These are phyloP conservation scores for Saraca asoca DNA, from an alignment of 331 rosid species.

Conservation along the genomic window DNA sequence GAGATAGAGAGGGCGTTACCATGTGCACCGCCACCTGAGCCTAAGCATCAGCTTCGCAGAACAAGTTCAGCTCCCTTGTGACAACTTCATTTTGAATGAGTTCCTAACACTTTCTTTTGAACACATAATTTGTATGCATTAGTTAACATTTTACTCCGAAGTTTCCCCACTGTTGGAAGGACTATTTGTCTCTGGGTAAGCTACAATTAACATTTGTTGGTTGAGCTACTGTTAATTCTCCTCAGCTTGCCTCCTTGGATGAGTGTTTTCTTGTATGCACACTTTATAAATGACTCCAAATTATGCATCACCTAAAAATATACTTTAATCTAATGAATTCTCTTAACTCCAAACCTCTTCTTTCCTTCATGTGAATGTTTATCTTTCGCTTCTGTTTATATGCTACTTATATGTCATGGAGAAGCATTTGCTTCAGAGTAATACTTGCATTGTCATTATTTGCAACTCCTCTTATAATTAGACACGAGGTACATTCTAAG, in stretches of 20 bases:
- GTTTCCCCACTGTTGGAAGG: constrained; percentile 39
- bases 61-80: constrained; percentile 52
- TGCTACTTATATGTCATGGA: no score
- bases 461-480: no score
- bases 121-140: constrained; percentile 17
- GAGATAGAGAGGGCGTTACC: constrained; percentile 47
- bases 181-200: constrained; percentile 22
- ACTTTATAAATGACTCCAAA: constrained; percentile 32
- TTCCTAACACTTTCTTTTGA: constrained; percentile 13
- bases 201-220: constrained; percentile 1
- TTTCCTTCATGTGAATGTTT: background rate
- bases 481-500: no score
- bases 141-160: constrained; percentile 20
- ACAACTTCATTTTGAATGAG: constrained; percentile 29
- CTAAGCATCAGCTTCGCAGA: constrained; percentile 55
- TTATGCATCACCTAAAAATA: constrained; percentile 29
- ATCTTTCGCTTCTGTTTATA: no score
- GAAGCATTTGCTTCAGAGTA: no score
- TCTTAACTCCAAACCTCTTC: background rate
- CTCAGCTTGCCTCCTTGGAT: constrained; percentile 21
- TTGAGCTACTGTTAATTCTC: constrained; percentile 27
- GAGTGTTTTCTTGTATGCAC: constrained; percentile 37
- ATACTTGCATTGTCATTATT: no score
- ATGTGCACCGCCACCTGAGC: constrained; percentile 44
- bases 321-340: constrained; percentile 10